Conservation (phyloP, 768 basidiomycete species). For the Coprinopsis sp. region DNA sequence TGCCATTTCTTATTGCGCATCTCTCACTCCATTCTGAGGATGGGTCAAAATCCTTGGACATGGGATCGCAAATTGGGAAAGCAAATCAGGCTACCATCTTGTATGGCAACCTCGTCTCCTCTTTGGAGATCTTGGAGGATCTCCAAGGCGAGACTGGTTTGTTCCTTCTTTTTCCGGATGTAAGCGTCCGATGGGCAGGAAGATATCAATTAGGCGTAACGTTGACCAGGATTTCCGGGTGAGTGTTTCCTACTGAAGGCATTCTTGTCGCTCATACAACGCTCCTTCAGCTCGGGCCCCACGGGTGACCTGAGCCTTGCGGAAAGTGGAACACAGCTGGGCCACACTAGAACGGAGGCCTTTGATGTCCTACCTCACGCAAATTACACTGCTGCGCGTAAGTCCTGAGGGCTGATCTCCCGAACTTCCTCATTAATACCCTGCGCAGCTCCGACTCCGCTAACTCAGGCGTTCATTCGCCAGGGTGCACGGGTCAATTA, state of each 20-base stretch:
- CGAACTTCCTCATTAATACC: constrained; percentile 6
- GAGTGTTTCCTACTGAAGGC: constrained; percentile 26
- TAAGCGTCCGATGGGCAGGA: constrained; percentile 77
- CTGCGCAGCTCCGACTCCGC: constrained; percentile 38
- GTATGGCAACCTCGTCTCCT: constrained; percentile 83
- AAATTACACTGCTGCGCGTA: constrained; percentile 78
- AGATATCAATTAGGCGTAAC: constrained; percentile 71
- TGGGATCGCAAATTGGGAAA: constrained; percentile 52
- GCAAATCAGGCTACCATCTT: constrained; percentile 54
- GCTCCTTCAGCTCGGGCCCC: constrained; percentile 34
- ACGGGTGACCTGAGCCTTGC: constrained; percentile 38
- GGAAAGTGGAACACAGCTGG: constrained; percentile 61
- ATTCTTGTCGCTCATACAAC: not conserved
- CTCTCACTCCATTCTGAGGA: constrained; percentile 71
- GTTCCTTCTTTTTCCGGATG: constrained; percentile 89
- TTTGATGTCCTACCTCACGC: constrained; percentile 76
- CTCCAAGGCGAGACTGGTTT: constrained; percentile 76
- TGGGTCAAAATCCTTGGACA: constrained; percentile 58
- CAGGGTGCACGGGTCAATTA: constrained; percentile 45
- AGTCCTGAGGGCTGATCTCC: constrained; percentile 23
- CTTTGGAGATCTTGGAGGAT: constrained; percentile 75
- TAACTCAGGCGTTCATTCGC: constrained; percentile 49
- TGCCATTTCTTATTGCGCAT: constrained; percentile 85
- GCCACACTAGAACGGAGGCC: constrained; percentile 63
- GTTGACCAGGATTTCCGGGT: constrained; percentile 73